Evolutionary conservation across 345 rosid species (phyloP).

Genomic region (Brassica nigra): DNA sequence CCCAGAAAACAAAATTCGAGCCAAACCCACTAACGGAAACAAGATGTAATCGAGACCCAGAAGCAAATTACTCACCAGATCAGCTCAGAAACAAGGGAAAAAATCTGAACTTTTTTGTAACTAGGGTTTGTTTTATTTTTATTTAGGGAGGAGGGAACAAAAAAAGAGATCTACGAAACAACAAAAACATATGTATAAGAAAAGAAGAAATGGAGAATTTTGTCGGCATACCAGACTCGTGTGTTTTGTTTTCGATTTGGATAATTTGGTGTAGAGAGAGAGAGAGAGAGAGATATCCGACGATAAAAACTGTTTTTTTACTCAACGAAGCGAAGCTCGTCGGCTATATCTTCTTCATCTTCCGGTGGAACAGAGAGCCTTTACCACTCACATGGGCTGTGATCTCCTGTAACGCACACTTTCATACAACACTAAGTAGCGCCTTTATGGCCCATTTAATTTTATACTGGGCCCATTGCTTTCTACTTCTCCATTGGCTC

Average conservation of each 20-base stretch:
- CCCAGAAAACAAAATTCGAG: slow-evolving; percentile 16
- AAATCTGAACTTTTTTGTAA: slow-evolving; percentile 29
- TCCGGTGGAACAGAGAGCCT: slow-evolving; percentile 4
- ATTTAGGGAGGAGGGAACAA: slow-evolving; percentile 37
- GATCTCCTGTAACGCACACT: background rate
- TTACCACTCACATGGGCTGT: background rate
- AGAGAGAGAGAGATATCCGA: background rate
- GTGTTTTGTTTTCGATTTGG: slow-evolving; percentile 37
- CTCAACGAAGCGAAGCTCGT: background rate
- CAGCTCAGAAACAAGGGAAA: slow-evolving; percentile 38
- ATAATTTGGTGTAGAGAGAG: background rate
- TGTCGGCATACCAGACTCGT: slow-evolving; percentile 44
- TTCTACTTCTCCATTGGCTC: background rate
- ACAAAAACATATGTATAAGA: slow-evolving; percentile 45
- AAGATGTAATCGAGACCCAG: slow-evolving; percentile 18
- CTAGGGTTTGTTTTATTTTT: slow-evolving; percentile 33
- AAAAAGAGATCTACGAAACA: slow-evolving; percentile 36
- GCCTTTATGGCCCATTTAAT: background rate
- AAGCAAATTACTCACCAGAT: slow-evolving; percentile 44
- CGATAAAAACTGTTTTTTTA: background rate
- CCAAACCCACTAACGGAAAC: slow-evolving; percentile 9
- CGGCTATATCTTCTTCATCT: slow-evolving; percentile 1
- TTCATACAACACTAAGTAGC: background rate
- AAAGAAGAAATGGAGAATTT: slow-evolving; percentile 40
- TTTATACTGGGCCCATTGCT: background rate